These are phyloP conservation scores for Hypoxylon sp. DNA, from an alignment of 2,329 filamentous ascomycete genomes.

Conservation along the genomic window DNA sequence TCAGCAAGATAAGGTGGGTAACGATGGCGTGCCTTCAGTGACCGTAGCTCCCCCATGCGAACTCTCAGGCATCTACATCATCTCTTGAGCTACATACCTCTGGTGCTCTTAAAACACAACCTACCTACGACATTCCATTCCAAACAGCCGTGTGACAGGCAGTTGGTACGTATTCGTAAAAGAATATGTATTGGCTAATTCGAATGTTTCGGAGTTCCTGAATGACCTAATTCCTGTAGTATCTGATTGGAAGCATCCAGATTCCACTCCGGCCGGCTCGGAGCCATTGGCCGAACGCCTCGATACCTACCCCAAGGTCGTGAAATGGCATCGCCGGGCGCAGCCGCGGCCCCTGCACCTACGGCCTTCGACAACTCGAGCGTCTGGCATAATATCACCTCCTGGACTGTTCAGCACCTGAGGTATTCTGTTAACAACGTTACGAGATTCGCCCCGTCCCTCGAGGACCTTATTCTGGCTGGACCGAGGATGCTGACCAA, in stretches of 20 bases:
- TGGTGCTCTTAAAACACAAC: conserved; percentile 6
- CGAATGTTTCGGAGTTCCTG: conserved; percentile 30
- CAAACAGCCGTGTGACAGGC: conserved; percentile 15
- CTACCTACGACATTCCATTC: conserved; percentile 6
- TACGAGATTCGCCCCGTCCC: conserved; percentile 72
- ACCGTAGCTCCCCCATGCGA: conserved; percentile 14
- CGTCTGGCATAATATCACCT: conserved; percentile 68
- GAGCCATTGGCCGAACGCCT: conserved; percentile 30
- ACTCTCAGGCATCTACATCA: conserved; percentile 19
- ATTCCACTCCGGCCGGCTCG: conserved; percentile 34
- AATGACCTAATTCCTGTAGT: conserved; percentile 29
- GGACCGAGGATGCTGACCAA: conserved; percentile 79
- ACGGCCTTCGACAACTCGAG: conserved; percentile 60
- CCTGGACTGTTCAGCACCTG: conserved; percentile 66
- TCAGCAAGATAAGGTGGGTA: conserved; percentile 11
- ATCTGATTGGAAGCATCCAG: conserved; percentile 39
- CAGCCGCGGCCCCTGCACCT: conserved; percentile 49
- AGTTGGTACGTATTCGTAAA: conserved; percentile 17
- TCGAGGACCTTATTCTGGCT: conserved; percentile 78
- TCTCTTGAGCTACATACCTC: conserved; percentile 11
- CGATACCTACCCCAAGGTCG: conserved; percentile 12
- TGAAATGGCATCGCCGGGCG: conserved; percentile 53
- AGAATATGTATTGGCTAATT: conserved; percentile 41
- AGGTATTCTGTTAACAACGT: conserved; percentile 68
- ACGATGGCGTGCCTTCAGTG: conserved; percentile 15